These are phyloP conservation scores for Starmerella apis DNA, from an alignment of 805 yeast species.

Conservation along the genomic window DNA sequence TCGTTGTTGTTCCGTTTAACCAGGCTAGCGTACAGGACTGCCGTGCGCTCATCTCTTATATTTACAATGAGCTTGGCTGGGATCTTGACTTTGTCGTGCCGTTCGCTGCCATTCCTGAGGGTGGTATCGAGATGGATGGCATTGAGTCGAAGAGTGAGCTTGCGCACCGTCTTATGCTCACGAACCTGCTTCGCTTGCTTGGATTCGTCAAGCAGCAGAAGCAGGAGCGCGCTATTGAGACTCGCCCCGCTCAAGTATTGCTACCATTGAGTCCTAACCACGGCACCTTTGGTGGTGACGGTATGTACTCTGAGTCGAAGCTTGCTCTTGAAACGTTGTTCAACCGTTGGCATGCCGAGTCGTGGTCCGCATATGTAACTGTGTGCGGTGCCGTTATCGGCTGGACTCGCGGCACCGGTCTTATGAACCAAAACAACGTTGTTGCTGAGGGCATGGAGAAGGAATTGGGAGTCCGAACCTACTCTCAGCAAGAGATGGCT, in stretches of 20 bases:
- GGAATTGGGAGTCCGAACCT: constrained; percentile 83
- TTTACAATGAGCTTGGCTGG: constrained; percentile 86
- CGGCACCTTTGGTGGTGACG: constrained; percentile 97
- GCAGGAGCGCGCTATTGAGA: constrained; percentile 62
- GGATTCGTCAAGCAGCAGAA: constrained; percentile 85
- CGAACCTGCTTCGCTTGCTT: constrained; percentile 82
- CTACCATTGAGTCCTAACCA: constrained; percentile 97
- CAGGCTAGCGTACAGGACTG: constrained; percentile 96
- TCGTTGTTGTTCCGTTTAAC: constrained; percentile 96
- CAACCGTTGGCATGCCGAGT: constrained; percentile 98
- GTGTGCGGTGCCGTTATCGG: constrained; percentile 98
- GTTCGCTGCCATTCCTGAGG: constrained; percentile 98
- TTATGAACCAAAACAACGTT: constrained; percentile 93
- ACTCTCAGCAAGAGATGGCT: constrained; percentile 98
- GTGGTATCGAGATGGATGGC: constrained; percentile 87
- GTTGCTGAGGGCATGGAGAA: constrained; percentile 96
- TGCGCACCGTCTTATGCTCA: constrained; percentile 97
- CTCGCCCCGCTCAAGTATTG: constrained; percentile 97
- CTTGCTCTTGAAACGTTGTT: constrained; percentile 87
- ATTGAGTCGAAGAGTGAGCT: constrained; percentile 93
- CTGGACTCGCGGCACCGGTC: constrained; percentile 99
- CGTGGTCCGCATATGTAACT: constrained; percentile 89
- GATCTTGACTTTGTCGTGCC: constrained; percentile 94
- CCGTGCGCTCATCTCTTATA: constrained; percentile 69
- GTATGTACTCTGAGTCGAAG: constrained; percentile 96